Conservation (phyloP, 305 asterid genomes). For the Fraxinus nigra region DNA sequence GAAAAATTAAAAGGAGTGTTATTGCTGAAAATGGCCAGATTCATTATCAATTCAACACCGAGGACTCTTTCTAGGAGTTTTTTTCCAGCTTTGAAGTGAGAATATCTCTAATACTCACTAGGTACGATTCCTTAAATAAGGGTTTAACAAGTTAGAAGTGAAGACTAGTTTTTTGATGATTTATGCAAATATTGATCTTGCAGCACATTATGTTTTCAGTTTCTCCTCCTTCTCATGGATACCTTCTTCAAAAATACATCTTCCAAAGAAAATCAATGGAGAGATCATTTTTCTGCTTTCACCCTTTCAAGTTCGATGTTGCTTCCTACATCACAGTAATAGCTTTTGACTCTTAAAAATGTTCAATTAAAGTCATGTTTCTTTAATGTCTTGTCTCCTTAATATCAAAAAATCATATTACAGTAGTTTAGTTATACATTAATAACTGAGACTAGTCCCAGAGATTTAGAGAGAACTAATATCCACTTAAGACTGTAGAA, state of each 20-base stretch:
- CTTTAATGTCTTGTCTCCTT: not conserved
- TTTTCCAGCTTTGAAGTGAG: not conserved
- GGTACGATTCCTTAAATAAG: not conserved
- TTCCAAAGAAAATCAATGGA: conserved; percentile 2
- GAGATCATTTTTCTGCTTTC: conserved; percentile 13
- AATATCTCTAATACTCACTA: not conserved
- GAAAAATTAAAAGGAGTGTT: not conserved
- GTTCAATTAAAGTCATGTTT: not conserved
- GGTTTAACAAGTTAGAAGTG: conserved; percentile 2
- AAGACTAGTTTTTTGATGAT: not conserved
- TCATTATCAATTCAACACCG: not conserved
- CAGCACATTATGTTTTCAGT: conserved; percentile 8
- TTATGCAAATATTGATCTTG: not conserved
- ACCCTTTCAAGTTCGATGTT: not conserved
- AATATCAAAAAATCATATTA: not conserved
- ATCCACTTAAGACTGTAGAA: not conserved
- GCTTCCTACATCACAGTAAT: not conserved
- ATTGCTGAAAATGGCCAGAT: not conserved
- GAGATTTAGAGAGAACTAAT: conserved; percentile 4
- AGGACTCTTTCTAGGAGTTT: not conserved
- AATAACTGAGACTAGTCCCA: not conserved
- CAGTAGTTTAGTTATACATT: not conserved
- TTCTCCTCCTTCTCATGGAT: conserved; percentile 6
- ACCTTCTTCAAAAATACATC: not conserved
- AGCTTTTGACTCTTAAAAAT: not conserved